Base-by-base conservation (phyloP, 2,329 filamentous ascomycete genomes). In the Trichoderma hamatum region DNA sequence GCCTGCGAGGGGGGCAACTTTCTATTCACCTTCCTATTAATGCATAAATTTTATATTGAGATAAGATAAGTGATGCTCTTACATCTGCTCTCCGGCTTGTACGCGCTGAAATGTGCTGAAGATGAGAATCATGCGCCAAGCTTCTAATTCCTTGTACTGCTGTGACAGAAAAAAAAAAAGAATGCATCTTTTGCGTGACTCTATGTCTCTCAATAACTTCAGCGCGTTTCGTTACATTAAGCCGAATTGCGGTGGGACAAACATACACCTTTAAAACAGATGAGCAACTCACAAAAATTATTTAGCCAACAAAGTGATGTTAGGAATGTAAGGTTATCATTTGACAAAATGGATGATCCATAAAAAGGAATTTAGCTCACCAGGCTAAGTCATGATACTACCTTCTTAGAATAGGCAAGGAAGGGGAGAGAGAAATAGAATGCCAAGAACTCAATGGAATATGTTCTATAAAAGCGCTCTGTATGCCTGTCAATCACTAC, bases 331-430 rank as follows among this genome's bases (percentile, higher is more conserved):
- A 24, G 21, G 46, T 24, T 49, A 21, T 24, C 46, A 49, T 24
- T 49, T 21, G 21, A 13, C 39, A 21, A 24, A 49, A 24, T 0
- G 43, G 49, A 36, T 63, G 30, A 14, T 51, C 60, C 43, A 52
- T 51, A 19, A 28, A 21, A 67, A n/a, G 28, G 19, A 34, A 11
- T 56, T 54, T 69, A 66, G 54, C 67, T 60, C 43, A 56, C 16
- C 24, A 63, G 26, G 26, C 39, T 63, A 56, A 58, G 51, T 24
- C 51, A 32, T 21, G 43, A 70, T 67, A 69, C 67, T 66, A 69
- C 61, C 61, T 69, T 69, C 51, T 43, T 9, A 65, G 46, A 49
- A 36, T 26, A 49, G 24, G 52, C 14, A 43, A 32, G 21, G 21
- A 43, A 46, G 5, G 13, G 5, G 13, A 56, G 19, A 51, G 30